Percentiles rank a stretch among this genome's conserved stretches.
These are phyloP conservation scores for Leccinum obscurum DNA, from an alignment of 768 basidiomycete genomes.

Conservation along the genomic window DNA sequence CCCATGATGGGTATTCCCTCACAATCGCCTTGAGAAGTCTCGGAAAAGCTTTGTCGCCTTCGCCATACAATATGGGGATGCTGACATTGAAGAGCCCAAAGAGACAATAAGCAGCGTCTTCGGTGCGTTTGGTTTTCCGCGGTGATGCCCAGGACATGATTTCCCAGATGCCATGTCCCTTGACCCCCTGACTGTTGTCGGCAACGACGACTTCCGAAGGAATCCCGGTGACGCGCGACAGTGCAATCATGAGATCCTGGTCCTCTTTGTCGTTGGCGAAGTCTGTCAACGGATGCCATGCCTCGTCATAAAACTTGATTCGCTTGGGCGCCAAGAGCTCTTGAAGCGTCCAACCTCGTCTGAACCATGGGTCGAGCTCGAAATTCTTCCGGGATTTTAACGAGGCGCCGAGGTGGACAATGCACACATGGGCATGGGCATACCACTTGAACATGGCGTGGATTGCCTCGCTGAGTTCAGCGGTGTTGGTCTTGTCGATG, in stretches of 20 bases:
- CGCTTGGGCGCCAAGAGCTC: slow-evolving; percentile 29
- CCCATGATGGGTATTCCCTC: slow-evolving; percentile 16
- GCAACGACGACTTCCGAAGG: slow-evolving; percentile 16
- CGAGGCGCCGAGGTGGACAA: slow-evolving; percentile 25
- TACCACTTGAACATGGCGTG: slow-evolving; percentile 37
- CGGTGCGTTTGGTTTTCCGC: slow-evolving; percentile 28
- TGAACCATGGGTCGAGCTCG: slow-evolving; percentile 27
- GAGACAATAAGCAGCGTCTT: slow-evolving; percentile 32
- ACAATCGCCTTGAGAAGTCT: slow-evolving; percentile 24
- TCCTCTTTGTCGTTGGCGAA: slow-evolving; percentile 20
- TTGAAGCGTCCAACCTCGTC: slow-evolving; percentile 26
- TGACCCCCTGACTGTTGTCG: slow-evolving; percentile 22
- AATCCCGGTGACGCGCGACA: slow-evolving; percentile 21
- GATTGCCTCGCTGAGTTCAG: slow-evolving; percentile 33
- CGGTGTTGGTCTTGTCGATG: slow-evolving; percentile 26
- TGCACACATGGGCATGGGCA: slow-evolving; percentile 28
- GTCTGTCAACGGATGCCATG: slow-evolving; percentile 22
- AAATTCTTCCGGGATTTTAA: slow-evolving; percentile 12
- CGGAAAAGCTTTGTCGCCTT: slow-evolving; percentile 31
- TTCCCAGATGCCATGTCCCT: slow-evolving; percentile 19
- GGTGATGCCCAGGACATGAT: slow-evolving; percentile 33
- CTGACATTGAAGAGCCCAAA: slow-evolving; percentile 28
- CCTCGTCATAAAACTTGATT: slow-evolving; percentile 27
- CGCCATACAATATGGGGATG: slow-evolving; percentile 29
- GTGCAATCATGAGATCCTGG: slow-evolving; percentile 1